Evolutionary conservation across 2,329 filamentous ascomycete species (phyloP).

Genomic region (Cladorrhinum sp.): DNA sequence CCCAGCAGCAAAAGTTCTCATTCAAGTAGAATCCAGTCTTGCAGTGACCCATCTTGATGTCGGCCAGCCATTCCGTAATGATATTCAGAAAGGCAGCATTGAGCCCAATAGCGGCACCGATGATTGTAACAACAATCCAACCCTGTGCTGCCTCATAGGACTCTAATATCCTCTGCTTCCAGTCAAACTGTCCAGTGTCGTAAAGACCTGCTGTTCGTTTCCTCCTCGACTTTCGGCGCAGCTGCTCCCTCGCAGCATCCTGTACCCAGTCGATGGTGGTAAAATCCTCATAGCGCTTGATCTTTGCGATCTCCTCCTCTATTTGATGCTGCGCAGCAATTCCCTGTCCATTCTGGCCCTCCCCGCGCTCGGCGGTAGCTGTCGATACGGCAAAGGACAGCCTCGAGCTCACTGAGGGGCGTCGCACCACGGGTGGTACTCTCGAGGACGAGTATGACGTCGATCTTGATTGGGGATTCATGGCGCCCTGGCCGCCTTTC

Average conservation of each 20-base stretch:
- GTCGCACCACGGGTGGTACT: constrained; percentile 33
- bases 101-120: constrained; percentile 86
- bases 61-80: constrained; percentile 92
- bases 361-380: constrained; percentile 60
- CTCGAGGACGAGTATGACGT: constrained; percentile 51
- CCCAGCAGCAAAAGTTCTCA: constrained; percentile 97
- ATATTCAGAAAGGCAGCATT: constrained; percentile 95
- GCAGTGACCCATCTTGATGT: constrained; percentile 95
- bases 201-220: constrained; percentile 70
- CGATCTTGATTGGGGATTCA: constrained; percentile 51
- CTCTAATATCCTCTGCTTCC: constrained; percentile 77
- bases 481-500: constrained; percentile 32
- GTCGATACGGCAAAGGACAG: constrained; percentile 66
- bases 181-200: constrained; percentile 66
- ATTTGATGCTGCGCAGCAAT: constrained; percentile 65
- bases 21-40: constrained; percentile 95
- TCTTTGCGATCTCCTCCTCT: constrained; percentile 93
- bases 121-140: constrained; percentile 95
- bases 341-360: constrained; percentile 51
- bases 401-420: constrained; percentile 61
- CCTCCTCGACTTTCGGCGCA: constrained; percentile 72
- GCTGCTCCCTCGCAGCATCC: constrained; percentile 87
- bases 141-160: constrained; percentile 95
- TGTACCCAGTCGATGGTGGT: constrained; percentile 99
- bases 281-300: constrained; percentile 98